Evolutionary conservation across 805 yeast genomes (phyloP).

Genomic region (Zygosaccharomyces gambellarensis): DNA sequence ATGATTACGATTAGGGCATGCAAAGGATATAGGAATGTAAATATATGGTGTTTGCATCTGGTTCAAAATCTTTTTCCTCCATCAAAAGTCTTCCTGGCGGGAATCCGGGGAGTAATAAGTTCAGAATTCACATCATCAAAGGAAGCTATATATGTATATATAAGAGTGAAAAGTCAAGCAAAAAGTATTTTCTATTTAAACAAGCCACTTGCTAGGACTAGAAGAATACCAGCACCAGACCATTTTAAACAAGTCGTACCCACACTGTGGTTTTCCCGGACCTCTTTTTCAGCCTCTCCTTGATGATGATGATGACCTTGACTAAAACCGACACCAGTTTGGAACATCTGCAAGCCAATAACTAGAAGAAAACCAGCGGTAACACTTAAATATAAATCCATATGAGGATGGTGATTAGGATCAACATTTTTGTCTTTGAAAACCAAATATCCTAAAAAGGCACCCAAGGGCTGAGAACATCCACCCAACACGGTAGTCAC

Average conservation of each 20-base stretch:
- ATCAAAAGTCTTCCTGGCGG: neutral
- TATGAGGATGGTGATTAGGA: slow-evolving; percentile 31
- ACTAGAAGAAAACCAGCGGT: slow-evolving; percentile 82
- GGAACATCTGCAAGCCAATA: slow-evolving; percentile 82
- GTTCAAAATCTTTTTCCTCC: neutral
- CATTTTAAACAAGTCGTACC: slow-evolving; percentile 35
- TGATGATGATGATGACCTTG: slow-evolving; percentile 50
- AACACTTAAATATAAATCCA: slow-evolving; percentile 50
- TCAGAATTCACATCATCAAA: neutral
- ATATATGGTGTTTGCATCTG: neutral
- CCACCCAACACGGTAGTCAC: slow-evolving; percentile 73
- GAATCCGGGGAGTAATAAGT: slow-evolving; percentile 1
- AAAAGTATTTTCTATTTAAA: slow-evolving; percentile 4
- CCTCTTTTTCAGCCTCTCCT: slow-evolving; percentile 23
- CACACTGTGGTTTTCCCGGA: slow-evolving; percentile 28
- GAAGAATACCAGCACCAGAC: slow-evolving; percentile 33
- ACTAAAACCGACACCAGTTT: slow-evolving; percentile 75
- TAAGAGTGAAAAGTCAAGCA: neutral
- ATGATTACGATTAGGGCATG: neutral
- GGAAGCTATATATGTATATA: neutral
- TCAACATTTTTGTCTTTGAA: slow-evolving; percentile 36
- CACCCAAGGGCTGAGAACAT: slow-evolving; percentile 86
- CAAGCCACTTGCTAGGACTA: slow-evolving; percentile 28
- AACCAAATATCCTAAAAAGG: slow-evolving; percentile 58
- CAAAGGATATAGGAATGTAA: neutral